A percentile compares a stretch with the other conserved stretches of the same genome.
phyloP scores from a whole-genome alignment of 2,329 filamentous ascomycete species.

The Escovopsis weberi region DNA sequence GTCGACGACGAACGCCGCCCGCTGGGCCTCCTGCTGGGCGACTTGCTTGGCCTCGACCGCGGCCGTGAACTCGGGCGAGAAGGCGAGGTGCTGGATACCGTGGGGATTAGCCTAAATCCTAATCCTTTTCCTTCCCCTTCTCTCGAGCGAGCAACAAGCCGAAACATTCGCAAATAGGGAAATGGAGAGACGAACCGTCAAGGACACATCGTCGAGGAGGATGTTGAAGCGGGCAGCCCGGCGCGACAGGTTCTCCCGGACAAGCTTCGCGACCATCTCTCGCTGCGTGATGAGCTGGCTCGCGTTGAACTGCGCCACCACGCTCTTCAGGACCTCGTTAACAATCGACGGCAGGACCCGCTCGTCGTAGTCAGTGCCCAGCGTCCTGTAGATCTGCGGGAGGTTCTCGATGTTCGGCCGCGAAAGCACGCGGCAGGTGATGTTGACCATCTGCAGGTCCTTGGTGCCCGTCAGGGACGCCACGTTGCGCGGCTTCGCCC shows the following conservation, averaged over 20 bases:
- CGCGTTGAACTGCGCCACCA: constrained; percentile 97
- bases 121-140: background rate
- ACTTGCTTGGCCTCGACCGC: constrained; percentile 63
- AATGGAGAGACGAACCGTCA: constrained; percentile 52
- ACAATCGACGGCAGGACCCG: constrained; percentile 92
- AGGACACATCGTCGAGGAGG: constrained; percentile 86
- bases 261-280: constrained; percentile 85
- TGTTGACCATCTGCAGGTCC: constrained; percentile 99
- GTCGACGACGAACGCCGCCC: constrained; percentile 94
- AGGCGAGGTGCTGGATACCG: constrained; percentile 45
- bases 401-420: constrained; percentile 75
- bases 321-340: constrained; percentile 96
- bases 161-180: too few relatives aligned
- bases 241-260: constrained; percentile 82
- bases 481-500: constrained; percentile 92
- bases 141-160: too few relatives aligned
- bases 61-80: constrained; percentile 60
- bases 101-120: background rate
- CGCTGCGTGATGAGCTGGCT: constrained; percentile 97
- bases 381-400: constrained; percentile 91
- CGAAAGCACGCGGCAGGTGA: constrained; percentile 97
- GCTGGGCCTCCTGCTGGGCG: constrained; percentile 84
- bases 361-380: constrained; percentile 94
- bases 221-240: constrained; percentile 96
- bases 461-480: constrained; percentile 96